These are phyloP conservation scores for Kregervanrija pseudodelftensis DNA, from an alignment of 805 yeast species.

Conservation along the genomic window DNA sequence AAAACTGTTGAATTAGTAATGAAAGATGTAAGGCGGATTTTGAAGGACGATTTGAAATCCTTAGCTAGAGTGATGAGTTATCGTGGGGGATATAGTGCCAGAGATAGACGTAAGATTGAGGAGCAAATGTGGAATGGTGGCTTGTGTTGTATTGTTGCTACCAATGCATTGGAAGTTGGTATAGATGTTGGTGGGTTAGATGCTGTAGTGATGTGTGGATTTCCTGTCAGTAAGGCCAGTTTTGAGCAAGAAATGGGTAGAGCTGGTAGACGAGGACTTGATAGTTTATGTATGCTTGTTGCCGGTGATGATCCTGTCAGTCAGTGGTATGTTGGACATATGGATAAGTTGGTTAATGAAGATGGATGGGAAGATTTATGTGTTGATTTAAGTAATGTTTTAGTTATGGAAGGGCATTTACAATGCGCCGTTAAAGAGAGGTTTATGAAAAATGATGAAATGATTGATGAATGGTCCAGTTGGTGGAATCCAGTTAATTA, in stretches of 20 bases:
- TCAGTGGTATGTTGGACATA: slow-evolving; percentile 70
- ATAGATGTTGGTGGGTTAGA: slow-evolving; percentile 91
- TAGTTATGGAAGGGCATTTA: slow-evolving; percentile 72
- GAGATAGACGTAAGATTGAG: slow-evolving; percentile 83
- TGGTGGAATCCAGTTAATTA: slow-evolving; percentile 13
- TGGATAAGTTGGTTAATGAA: slow-evolving; percentile 45
- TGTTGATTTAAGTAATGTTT: slow-evolving; percentile 51
- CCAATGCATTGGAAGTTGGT: slow-evolving; percentile 93
- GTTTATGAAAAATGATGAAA: slow-evolving; percentile 44
- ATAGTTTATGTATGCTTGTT: slow-evolving; percentile 78
- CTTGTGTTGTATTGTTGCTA: slow-evolving; percentile 80
- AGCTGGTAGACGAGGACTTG: slow-evolving; percentile 85
- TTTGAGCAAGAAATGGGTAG: slow-evolving; percentile 96
- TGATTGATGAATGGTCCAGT: slow-evolving; percentile 12
- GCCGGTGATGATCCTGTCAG: slow-evolving; percentile 82
- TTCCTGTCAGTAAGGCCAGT: slow-evolving; percentile 80
- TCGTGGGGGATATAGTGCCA: slow-evolving; percentile 88
- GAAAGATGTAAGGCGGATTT: slow-evolving; percentile 65
- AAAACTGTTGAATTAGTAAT: slow-evolving; percentile 80
- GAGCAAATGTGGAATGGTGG: slow-evolving; percentile 84
- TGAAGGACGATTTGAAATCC: slow-evolving; percentile 39
- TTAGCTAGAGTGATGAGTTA: slow-evolving; percentile 78
- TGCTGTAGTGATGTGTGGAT: slow-evolving; percentile 88
- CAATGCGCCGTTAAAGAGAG: slow-evolving; percentile 76
- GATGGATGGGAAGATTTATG: slow-evolving; percentile 51